Evolutionary conservation across 306 rosid species (phyloP), one percentile per base, ranked within the genome.

Genomic region (Quercus rubra): DNA sequence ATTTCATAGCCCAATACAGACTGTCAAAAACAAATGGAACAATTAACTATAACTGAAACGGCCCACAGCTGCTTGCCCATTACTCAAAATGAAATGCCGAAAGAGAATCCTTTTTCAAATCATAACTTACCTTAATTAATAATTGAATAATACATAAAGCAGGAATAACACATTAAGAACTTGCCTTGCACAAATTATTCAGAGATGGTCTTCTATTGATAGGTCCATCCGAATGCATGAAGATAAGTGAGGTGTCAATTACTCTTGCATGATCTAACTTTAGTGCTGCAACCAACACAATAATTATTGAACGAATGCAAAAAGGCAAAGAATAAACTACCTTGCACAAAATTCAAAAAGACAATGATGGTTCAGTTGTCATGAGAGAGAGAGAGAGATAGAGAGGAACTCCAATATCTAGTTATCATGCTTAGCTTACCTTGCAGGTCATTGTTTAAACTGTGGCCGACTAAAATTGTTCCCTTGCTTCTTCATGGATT

Each of bases 401-500:
- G 31, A 28, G 31, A 28, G 31, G 31, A 28, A 28, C 31, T 28
- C 31, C 31, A 28, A 28, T 28, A 28, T 28, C 4, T 28, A 28
- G 31, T 28, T 28, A 28, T 28, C 31, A 28, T 28, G 31, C 31
- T 28, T 28, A 28, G 31, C 4, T 28, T 77, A 89, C 99, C 98
- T 55, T 64, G 80, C 64, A 95, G 86, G 83, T 93, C 99, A 59
- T 92, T 95, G 77, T 88, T 78, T 81, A 95, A 85, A 86, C 98
- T 86, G 83, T 95, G 99, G 64, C 99, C 99, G 49, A 87, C 93
- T 87, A 92, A 89, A 86, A 93, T 91, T 35, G 90, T 71, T 79
- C 96, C 96, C 30, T 73, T 30, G 77, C 79, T 79, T 92, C 85
- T 30, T 84, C 88, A 92, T 64, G 67, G 81, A 80, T 89, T 89